Evolutionary conservation across 257 asterid genomes (phyloP).

Genomic region (Penstemon eatonii): DNA sequence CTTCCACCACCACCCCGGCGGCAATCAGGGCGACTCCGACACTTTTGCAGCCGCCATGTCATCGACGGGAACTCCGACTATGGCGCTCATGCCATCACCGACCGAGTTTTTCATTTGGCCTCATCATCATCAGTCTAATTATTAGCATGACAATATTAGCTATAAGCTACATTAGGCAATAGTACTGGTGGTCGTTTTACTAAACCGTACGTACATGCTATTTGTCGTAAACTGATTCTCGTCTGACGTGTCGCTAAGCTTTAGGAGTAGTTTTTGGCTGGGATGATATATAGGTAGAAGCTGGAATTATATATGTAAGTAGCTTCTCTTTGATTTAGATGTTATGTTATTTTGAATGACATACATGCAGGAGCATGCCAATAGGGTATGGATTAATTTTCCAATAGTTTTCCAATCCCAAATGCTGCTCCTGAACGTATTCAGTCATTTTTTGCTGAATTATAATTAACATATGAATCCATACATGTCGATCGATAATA

Average conservation of each 20-base stretch:
- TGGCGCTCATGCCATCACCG: slow-evolving; percentile 48
- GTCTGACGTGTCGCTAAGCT: slow-evolving; percentile 36
- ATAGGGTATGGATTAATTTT: slow-evolving; percentile 58
- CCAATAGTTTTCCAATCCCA: slow-evolving; percentile 46
- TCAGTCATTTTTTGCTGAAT: no score
- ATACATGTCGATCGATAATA: no score
- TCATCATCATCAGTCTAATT: slow-evolving; percentile 71
- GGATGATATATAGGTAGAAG: slow-evolving; percentile 21
- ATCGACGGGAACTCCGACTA: background rate
- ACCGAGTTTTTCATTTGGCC: slow-evolving; percentile 82
- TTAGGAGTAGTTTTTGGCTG: slow-evolving; percentile 32
- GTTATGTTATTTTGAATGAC: slow-evolving; percentile 15
- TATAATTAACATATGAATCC: no score
- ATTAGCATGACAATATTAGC: background rate
- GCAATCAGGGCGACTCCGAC: slow-evolving; percentile 21
- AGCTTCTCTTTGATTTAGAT: slow-evolving; percentile 27
- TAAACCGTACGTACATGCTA: background rate
- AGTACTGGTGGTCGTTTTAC: slow-evolving; percentile 3
- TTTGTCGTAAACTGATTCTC: slow-evolving; percentile 7
- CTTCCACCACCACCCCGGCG: slow-evolving; percentile 49
- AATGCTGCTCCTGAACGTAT: no score
- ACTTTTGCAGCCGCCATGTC: slow-evolving; percentile 14
- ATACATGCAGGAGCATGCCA: slow-evolving; percentile 23
- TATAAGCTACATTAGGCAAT: slow-evolving; percentile 27
- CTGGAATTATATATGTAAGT: slow-evolving; percentile 39